Conservation (phyloP, 805 yeast genomes). For the Wickerhamiella occidentalis region DNA sequence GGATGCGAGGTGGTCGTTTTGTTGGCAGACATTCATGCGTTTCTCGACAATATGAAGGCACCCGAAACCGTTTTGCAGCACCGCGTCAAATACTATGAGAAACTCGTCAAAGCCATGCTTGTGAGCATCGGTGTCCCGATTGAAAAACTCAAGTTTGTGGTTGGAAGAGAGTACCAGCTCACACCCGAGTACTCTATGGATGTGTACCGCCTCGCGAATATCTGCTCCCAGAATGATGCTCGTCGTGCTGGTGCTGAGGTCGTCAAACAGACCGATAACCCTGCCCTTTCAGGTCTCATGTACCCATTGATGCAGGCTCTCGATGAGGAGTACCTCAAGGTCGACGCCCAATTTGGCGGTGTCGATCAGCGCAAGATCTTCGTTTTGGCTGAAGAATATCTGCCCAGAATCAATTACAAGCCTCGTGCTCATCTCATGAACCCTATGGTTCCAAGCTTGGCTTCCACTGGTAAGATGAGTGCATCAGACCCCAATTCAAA, state of each 20-base stretch:
- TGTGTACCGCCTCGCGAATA: slow-evolving; percentile 70
- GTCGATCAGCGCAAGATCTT: slow-evolving; percentile 97
- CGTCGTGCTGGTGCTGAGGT: slow-evolving; percentile 99
- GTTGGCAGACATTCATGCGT: slow-evolving; percentile 93
- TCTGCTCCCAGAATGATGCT: slow-evolving; percentile 88
- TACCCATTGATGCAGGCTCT: slow-evolving; percentile 98
- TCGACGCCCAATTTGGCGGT: slow-evolving; percentile 96
- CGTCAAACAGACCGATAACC: slow-evolving; percentile 92
- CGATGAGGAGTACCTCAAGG: slow-evolving; percentile 81
- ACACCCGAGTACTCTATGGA: slow-evolving; percentile 74
- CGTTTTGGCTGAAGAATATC: slow-evolving; percentile 90
- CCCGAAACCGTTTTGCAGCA: slow-evolving; percentile 79
- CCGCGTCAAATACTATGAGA: slow-evolving; percentile 86
- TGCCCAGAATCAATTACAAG: slow-evolving; percentile 78
- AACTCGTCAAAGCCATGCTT: slow-evolving; percentile 71
- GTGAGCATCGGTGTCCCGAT: slow-evolving; percentile 82
- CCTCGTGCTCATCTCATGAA: slow-evolving; percentile 98
- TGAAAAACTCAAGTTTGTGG: slow-evolving; percentile 69
- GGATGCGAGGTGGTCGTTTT: slow-evolving; percentile 90
- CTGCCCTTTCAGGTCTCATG: slow-evolving; percentile 81
- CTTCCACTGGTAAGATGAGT: slow-evolving; percentile 89
- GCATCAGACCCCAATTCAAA: slow-evolving; percentile 98
- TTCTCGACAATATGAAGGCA: slow-evolving; percentile 96
- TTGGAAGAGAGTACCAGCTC: slow-evolving; percentile 85
- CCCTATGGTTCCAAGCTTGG: slow-evolving; percentile 97